These are phyloP conservation scores for Auricularia cornea DNA, from an alignment of 768 basidiomycete genomes.

Conservation along the genomic window DNA sequence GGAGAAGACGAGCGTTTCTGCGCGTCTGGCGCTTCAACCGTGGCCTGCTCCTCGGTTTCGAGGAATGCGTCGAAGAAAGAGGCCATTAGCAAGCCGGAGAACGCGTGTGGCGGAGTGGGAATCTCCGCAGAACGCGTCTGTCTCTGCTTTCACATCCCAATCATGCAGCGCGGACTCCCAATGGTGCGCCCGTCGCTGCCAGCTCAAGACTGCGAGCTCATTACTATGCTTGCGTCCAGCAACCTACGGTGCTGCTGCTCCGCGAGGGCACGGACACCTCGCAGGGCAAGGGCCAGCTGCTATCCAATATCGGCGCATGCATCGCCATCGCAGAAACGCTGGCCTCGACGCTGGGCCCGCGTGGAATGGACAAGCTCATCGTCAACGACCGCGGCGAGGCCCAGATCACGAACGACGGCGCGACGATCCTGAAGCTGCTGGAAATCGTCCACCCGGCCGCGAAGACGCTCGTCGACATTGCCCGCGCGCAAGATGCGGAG, in stretches of 20 bases:
- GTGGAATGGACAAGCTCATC: conserved; percentile 98
- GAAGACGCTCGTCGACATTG: conserved; percentile 95
- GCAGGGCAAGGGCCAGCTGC: conserved; percentile 84
- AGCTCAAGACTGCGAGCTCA: not conserved
- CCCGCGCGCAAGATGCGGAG: conserved; percentile 95
- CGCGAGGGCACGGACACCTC: conserved; percentile 95
- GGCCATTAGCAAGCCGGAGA: conserved; percentile 13
- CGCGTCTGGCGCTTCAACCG: conserved; percentile 25
- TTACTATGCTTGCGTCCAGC: conserved; percentile 39
- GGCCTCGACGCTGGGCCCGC: conserved; percentile 89
- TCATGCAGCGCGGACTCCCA: conserved; percentile 79
- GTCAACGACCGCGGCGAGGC: conserved; percentile 90
- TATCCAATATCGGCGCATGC: conserved; percentile 96
- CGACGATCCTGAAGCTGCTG: conserved; percentile 93
- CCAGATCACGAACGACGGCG: conserved; percentile 99
- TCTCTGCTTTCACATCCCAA: conserved; percentile 17
- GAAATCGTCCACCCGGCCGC: conserved; percentile 99
- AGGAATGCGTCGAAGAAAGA: conserved; percentile 54
- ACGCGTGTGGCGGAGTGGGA: conserved; percentile 14
- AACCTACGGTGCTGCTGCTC: conserved; percentile 95
- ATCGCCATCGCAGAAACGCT: conserved; percentile 88
- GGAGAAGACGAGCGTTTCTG: not conserved
- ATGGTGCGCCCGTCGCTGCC: conserved; percentile 41
- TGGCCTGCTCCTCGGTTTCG: too few relatives aligned
- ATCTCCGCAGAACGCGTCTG: conserved; percentile 12